Base-by-base conservation (phyloP, 805 yeast genomes). In the Blastobotrys mokoenaii region DNA sequence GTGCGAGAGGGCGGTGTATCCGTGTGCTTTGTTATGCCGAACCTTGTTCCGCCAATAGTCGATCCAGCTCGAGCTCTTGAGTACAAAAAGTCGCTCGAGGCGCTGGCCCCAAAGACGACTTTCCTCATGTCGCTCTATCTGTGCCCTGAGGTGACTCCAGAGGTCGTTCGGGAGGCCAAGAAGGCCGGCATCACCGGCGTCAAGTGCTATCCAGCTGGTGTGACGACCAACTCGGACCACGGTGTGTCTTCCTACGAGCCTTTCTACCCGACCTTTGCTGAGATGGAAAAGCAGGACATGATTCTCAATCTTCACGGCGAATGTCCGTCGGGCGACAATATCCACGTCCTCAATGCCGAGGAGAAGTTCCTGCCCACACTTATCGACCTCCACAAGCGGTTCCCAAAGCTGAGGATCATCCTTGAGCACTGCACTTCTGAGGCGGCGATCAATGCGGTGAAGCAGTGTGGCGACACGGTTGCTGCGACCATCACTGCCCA, bases 141-240 rank as follows among this genome's bases (percentile, higher is more conserved):
- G 35, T 76, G 83, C 43, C 78, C 74, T 45, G 84, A 79, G 0
- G 69, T 93, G 51, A 86, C 96, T 1, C 97, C 97, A 0, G 94
- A 85, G 52, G 69, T 87, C 35, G 81, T 93, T 46, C 79, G 76
- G 45, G 75, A 78, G 51, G 97, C 97, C 31, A 94, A 89, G 6
- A 60, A 70, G 45, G 57, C 66, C 14, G 80, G 80, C 1, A 79
- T 90, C 45, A 72, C 79, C 27, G 99, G 99, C 46, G 86, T 93
- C 54, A 93, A 93, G 64, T 88, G 96, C 62, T 93, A 93, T 63
- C 99, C 99, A 36, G 97, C 97, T 1, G 99, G 99, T 38, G 99
- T 93, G 29, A 93, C 99, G n/a, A 93, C 99, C 34, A 93, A 93
- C 68, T 87, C 96, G 8, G 84, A 82, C 2, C 65, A 64, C 46